Evolutionary conservation across 2,329 filamentous ascomycete genomes (phyloP).

Genomic region (Trichoderma sp.): DNA sequence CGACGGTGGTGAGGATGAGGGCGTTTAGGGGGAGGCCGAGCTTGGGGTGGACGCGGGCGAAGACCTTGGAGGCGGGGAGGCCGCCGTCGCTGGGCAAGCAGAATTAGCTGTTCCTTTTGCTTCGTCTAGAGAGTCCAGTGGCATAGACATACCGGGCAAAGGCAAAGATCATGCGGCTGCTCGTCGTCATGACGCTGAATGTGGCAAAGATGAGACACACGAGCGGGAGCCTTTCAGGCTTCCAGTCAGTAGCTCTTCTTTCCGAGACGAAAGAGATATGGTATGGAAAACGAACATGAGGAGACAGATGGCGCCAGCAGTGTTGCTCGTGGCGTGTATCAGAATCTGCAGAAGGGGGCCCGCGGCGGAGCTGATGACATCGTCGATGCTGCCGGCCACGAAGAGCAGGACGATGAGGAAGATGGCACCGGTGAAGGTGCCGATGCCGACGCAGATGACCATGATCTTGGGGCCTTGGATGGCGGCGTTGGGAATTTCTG

Average conservation of each 20-base stretch:
- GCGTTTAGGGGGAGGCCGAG: constrained; percentile 69
- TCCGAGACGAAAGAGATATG: background rate
- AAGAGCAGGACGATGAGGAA: constrained; percentile 67
- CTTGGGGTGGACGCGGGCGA: constrained; percentile 61
- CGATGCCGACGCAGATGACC: constrained; percentile 63
- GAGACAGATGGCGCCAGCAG: constrained; percentile 63
- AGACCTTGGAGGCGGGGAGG: constrained; percentile 62
- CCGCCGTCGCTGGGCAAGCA: constrained; percentile 58
- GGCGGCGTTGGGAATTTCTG: constrained; percentile 40
- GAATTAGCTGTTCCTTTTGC: background rate
- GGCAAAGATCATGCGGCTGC: constrained; percentile 66
- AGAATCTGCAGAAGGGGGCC: constrained; percentile 66
- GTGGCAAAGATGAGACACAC: constrained; percentile 66
- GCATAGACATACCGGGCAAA: constrained; percentile 48
- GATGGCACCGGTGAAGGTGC: constrained; percentile 62
- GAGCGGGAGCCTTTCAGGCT: constrained; percentile 49
- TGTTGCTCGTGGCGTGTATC: constrained; percentile 62
- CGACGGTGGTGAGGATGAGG: constrained; percentile 59
- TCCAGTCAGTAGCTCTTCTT: background rate
- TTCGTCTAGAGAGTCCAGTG: too few species aligned
- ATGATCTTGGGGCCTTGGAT: constrained; percentile 41
- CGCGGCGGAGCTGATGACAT: constrained; percentile 56
- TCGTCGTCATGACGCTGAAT: constrained; percentile 66
- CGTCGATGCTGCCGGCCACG: constrained; percentile 59
- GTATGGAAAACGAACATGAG: constrained; percentile 52